Evolutionary conservation across 1,284 basidiomycete genomes (phyloP).

Genomic region (Leccinum subspadiceum): DNA sequence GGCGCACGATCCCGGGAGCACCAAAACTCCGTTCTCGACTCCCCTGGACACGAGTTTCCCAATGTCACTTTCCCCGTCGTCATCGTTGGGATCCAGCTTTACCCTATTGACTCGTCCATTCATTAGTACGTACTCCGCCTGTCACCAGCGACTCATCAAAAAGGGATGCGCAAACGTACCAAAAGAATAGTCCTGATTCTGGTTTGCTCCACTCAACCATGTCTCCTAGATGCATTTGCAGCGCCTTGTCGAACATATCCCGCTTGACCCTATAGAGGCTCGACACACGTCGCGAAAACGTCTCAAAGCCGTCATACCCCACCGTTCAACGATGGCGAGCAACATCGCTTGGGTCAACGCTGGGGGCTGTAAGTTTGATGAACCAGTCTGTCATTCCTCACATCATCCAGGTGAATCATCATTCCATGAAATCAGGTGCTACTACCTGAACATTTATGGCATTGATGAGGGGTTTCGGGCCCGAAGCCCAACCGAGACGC

Average conservation of each 20-base stretch:
- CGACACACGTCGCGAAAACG: slow-evolving; percentile 69
- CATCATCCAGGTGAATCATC: no score
- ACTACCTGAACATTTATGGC: no score
- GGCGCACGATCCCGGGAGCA: slow-evolving; percentile 76
- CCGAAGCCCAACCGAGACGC: no score
- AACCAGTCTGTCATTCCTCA: no score
- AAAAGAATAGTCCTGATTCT: slow-evolving; percentile 83
- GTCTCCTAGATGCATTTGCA: slow-evolving; percentile 68
- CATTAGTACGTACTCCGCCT: no score
- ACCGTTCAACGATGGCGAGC: slow-evolving; percentile 63
- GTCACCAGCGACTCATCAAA: background rate
- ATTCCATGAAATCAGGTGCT: no score
- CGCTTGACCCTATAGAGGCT: slow-evolving; percentile 75
- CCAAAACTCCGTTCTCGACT: slow-evolving; percentile 76
- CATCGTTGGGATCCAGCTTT: slow-evolving; percentile 45
- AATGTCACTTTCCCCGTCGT: slow-evolving; percentile 55
- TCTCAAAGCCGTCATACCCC: slow-evolving; percentile 70
- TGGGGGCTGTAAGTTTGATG: no score
- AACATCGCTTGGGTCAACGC: slow-evolving; percentile 39
- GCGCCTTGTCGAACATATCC: slow-evolving; percentile 73
- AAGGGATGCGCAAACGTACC: slow-evolving; percentile 43
- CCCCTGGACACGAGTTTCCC: slow-evolving; percentile 72
- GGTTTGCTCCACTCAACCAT: slow-evolving; percentile 81
- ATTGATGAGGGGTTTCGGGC: no score
- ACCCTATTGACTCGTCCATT: slow-evolving; percentile 42